Evolutionary conservation across 805 yeast species (phyloP), one percentile per base, ranked within the genome.

Genomic region (Dipodascopsis uninucleata): DNA sequence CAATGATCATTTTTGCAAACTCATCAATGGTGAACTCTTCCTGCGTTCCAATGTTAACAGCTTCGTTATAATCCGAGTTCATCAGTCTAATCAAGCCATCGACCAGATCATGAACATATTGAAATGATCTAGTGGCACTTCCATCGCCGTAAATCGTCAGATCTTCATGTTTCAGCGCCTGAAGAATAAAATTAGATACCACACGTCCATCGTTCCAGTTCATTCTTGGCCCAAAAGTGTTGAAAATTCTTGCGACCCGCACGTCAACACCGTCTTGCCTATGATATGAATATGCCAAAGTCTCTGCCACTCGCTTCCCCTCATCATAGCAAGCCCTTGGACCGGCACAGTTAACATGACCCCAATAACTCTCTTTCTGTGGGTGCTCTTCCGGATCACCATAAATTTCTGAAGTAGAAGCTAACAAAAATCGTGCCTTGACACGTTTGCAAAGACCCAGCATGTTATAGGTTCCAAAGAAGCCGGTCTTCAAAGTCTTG

Each of bases 251-350:
- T 2, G 61, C 61, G 12, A 58, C 60, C 4, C 61, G 51, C 10
- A 58, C 53, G 21, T 58, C 61, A 7, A 56, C 60, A 3, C 48
- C 47, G 10, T 58, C 61, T 32, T 58, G 61, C 16, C 55, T 43
- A 31, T 40, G 37, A 32, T 58, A 58, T 14, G 60, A 53, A 40
- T 58, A 58, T 10, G 61, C 57, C 41, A 58, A 38, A 1, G 61
- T 55, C 47, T 58, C 61, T 2, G 61, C 57, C 3, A 57, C 61
- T 4, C 61, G 55, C 44, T 58, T 58, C 17, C 61, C 61, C 39
- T 58, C 61, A 34, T 58, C 61, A 43, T 58, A 58, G 45, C 61
- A 58, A n/a, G 61, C 57, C 10, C 61, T 35, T 3, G 61, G 61
- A 2, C 61, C 61, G 14, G 40, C 52, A 24, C 49, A 40, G 29